phyloP scores from a whole-genome alignment of 164 flowering plant species.

The Magnolia officinalis region DNA sequence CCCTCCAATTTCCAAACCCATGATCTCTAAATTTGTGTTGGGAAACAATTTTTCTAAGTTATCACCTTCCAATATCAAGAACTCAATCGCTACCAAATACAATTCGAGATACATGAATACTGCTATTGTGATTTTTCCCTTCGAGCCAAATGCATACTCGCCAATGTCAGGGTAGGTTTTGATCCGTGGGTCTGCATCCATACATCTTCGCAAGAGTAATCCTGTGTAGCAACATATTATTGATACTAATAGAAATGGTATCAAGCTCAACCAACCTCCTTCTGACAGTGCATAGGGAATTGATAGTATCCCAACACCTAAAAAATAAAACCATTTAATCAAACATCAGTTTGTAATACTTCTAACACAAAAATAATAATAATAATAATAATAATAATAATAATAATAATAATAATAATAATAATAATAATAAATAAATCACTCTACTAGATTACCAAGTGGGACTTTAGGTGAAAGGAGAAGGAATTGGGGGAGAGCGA shows the following conservation, averaged over 20 bases:
- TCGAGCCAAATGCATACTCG: conserved; percentile 62
- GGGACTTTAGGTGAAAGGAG: too few relatives aligned
- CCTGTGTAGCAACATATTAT: conserved; percentile 52
- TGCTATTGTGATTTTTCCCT: conserved; percentile 45
- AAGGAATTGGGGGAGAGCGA: too few relatives aligned
- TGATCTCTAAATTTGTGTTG: conserved; percentile 10
- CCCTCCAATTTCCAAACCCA: conserved; percentile 17
- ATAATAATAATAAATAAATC: too few relatives aligned
- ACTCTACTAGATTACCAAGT: too few relatives aligned
- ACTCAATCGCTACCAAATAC: conserved; percentile 61
- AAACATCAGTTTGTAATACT: too few relatives aligned
- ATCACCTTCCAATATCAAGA: conserved; percentile 80
- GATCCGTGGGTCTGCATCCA: conserved; percentile 39
- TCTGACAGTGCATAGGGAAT: conserved; percentile 61
- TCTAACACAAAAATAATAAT: too few relatives aligned
- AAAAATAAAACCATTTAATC: background rate
- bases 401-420: too few relatives aligned
- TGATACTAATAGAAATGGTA: conserved; percentile 39
- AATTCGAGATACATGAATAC: conserved; percentile 54
- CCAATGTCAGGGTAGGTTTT: conserved; percentile 64
- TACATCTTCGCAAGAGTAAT: conserved; percentile 45
- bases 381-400: too few relatives aligned
- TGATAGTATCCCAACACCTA: conserved; percentile 75
- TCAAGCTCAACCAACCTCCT: conserved; percentile 67
- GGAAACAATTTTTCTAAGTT: conserved; percentile 64